These are phyloP conservation scores for Backusella liffmaniae DNA, from an alignment of 192 early-diverging fungal genomes.

Conservation along the genomic window DNA sequence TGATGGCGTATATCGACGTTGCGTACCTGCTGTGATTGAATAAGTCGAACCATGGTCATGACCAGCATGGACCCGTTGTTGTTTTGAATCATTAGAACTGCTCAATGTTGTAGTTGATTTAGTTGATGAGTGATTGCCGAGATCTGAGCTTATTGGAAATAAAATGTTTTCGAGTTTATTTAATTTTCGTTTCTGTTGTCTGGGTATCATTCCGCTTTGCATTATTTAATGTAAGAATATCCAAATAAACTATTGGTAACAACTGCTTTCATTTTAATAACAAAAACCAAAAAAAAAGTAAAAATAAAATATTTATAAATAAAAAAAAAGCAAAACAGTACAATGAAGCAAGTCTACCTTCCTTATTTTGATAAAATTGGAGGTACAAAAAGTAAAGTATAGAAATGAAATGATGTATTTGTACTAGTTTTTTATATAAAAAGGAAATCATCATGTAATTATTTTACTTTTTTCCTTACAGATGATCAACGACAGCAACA, in stretches of 20 bases:
- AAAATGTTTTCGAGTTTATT: conserved; percentile 4
- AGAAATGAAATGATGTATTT: background rate
- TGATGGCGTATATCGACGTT: background rate
- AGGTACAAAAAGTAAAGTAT: background rate
- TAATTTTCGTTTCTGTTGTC: background rate
- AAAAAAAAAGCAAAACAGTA: background rate
- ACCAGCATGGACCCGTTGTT: background rate
- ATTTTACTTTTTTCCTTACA: background rate
- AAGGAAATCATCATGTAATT: conserved; percentile 8
- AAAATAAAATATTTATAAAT: conserved; percentile 5
- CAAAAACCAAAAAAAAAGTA: background rate
- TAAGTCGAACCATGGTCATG: background rate
- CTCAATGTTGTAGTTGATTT: background rate
- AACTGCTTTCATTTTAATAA: background rate
- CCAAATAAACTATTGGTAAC: background rate
- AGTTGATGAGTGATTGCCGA: background rate
- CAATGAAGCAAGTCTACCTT: conserved; percentile 7
- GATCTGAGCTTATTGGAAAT: conserved; percentile 1
- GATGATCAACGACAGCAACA: background rate
- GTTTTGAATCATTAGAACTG: background rate
- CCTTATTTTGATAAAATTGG: background rate
- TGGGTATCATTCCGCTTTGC: background rate
- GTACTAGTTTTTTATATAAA: conserved; percentile 5
- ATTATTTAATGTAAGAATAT: background rate
- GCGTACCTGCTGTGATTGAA: background rate